Evolutionary conservation across 2,329 filamentous ascomycete species (phyloP).

Genomic region (Paraphaeosphaeria minitans): DNA sequence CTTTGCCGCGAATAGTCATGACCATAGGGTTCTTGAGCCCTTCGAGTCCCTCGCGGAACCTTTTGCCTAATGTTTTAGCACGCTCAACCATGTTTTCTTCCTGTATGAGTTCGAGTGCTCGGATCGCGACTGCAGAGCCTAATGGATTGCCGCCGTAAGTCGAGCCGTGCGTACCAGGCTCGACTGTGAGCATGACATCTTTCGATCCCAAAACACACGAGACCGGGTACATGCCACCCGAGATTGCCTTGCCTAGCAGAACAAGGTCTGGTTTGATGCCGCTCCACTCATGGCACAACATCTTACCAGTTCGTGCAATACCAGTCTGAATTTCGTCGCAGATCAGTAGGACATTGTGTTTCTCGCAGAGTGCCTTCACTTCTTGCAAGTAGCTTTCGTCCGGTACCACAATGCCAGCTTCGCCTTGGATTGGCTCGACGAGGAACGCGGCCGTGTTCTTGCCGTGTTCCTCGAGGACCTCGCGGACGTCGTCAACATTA

Average conservation of each 20-base stretch:
- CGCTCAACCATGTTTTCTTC: slow-evolving; percentile 87
- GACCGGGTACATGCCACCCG: slow-evolving; percentile 98
- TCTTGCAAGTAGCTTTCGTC: slow-evolving; percentile 84
- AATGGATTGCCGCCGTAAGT: slow-evolving; percentile 99
- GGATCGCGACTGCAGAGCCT: slow-evolving; percentile 92
- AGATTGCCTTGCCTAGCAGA: slow-evolving; percentile 95
- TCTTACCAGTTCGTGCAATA: slow-evolving; percentile 90
- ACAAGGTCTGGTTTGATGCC: slow-evolving; percentile 95
- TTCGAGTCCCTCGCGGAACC: slow-evolving; percentile 80
- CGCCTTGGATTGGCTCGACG: slow-evolving; percentile 95
- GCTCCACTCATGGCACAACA: slow-evolving; percentile 94
- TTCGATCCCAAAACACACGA: slow-evolving; percentile 86
- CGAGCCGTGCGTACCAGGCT: slow-evolving; percentile 95
- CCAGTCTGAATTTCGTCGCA: slow-evolving; percentile 99
- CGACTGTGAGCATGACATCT: slow-evolving; percentile 93
- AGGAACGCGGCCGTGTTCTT: slow-evolving; percentile 89
- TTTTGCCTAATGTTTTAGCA: slow-evolving; percentile 77
- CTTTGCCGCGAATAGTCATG: slow-evolving; percentile 84
- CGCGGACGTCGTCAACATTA: slow-evolving; percentile 79
- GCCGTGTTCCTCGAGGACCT: slow-evolving; percentile 78
- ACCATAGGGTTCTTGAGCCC: slow-evolving; percentile 82
- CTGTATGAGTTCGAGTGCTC: slow-evolving; percentile 89
- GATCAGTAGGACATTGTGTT: slow-evolving; percentile 94
- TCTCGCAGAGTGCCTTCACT: slow-evolving; percentile 84
- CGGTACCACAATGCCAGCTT: slow-evolving; percentile 95